phyloP scores from a whole-genome alignment of 2,329 filamentous ascomycete species.

The Myriosclerotinia duriaeana region DNA sequence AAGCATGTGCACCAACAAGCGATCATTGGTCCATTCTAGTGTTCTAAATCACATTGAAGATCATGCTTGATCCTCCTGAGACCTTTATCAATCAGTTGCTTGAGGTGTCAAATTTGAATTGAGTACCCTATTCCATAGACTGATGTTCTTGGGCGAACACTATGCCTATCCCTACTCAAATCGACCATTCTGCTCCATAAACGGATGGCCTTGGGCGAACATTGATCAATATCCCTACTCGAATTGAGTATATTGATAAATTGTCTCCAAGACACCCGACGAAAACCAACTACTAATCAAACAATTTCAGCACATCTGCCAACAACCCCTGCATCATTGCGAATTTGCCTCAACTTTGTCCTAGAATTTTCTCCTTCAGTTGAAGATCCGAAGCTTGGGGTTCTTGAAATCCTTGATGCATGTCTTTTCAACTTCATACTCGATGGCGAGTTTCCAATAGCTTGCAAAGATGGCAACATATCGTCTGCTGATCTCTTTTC shows the following conservation, averaged over 20 bases:
- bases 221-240: background rate
- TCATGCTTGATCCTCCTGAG: background rate
- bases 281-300: constrained; percentile 24
- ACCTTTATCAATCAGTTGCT: background rate
- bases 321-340: constrained; percentile 30
- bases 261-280: constrained; percentile 18
- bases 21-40: background rate
- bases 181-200: background rate
- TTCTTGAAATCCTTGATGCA: constrained; percentile 53
- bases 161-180: background rate
- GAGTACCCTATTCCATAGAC: background rate
- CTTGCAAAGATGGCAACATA: constrained; percentile 40
- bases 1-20: background rate
- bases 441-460: constrained; percentile 27
- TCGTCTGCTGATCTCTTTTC: constrained; percentile 47
- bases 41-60: background rate
- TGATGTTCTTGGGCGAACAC: background rate
- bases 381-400: constrained; percentile 48
- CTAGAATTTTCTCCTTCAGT: constrained; percentile 37
- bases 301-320: constrained; percentile 37
- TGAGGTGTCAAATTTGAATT: background rate
- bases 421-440: constrained; percentile 48
- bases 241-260: constrained; percentile 6
- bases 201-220: background rate
- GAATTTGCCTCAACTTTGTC: constrained; percentile 36